A percentile compares a stretch with the other conserved stretches of the same genome.
These are phyloP conservation scores for Talaromyces marneffei DNA, from an alignment of 2,329 filamentous ascomycete species.

Conservation along the genomic window DNA sequence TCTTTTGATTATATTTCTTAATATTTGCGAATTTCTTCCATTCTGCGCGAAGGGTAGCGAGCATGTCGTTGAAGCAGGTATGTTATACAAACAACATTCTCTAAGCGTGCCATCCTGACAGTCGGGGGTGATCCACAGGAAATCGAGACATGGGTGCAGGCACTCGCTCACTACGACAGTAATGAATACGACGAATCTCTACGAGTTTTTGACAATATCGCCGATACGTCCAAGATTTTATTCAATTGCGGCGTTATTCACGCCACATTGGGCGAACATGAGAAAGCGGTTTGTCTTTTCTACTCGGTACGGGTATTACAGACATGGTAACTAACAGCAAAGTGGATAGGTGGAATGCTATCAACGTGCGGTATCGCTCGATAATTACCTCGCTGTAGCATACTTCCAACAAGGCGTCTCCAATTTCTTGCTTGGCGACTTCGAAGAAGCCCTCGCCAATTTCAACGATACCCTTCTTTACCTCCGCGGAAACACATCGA, in stretches of 20 bases:
- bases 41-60: not conserved
- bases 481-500: conserved; percentile 90
- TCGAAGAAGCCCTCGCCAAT: conserved; percentile 93
- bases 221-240: conserved; percentile 94
- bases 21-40: not conserved
- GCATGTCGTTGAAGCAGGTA: conserved; percentile 59
- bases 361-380: conserved; percentile 80
- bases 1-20: not conserved
- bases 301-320: not conserved
- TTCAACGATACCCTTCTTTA: conserved; percentile 98
- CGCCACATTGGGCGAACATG: conserved; percentile 91
- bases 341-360: conserved; percentile 76
- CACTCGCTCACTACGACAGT: conserved; percentile 87
- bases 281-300: conserved; percentile 68
- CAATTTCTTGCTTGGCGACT: conserved; percentile 94
- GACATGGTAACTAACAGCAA: not conserved
- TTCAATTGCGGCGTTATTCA: conserved; percentile 99
- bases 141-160: conserved; percentile 97
- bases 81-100: conserved; percentile 16
- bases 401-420: conserved; percentile 99
- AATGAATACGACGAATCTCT: conserved; percentile 93
- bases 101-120: not conserved
- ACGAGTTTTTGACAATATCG: conserved; percentile 74
- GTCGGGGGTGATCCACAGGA: conserved; percentile 57
- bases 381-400: conserved; percentile 92